Base-by-base conservation (phyloP, 1,284 basidiomycete genomes). In the Trichosporon ovoides region DNA sequence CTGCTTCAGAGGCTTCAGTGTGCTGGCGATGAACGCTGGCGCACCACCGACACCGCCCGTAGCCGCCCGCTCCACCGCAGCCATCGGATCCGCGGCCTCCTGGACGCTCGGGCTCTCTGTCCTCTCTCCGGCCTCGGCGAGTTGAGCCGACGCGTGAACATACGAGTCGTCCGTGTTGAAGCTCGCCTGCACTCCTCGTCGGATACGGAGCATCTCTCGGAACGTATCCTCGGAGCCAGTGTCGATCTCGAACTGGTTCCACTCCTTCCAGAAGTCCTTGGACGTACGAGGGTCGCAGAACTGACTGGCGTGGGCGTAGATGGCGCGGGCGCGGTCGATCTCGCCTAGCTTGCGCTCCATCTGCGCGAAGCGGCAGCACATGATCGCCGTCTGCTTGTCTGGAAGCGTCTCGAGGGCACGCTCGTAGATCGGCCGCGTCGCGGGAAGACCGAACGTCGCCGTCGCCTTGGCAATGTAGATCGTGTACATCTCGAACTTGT, bases 211-310 rank as follows among this genome's bases (percentile, higher is more conserved):
- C 91, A 98, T 97, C 80, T 98, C 95, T 67, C 94, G 83, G 86
- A 98, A 98, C 0, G 95, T 98, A 72, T 98, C 95, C 76, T 98
- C 96, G 1, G 91, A 94, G 0, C 95, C 95, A 1, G 91, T 93
- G 77, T 97, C 93, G 76, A 98, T 76, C 79, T 98, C 95, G 79
- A 98, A 98, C 53, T 81, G 81, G 77, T 98, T 95, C 95, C 95
- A 98, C 75, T 94, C 91, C 51, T 83, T 79, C 95, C 96, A 98
- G 81, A 98, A 98, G 62, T 87, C 87, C 52, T 89, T 84, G 69
- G 89, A 83, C 62, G 88, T 84, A 35, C 95, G 84, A 18, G 95
- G 94, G 74, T 98, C 96, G 78, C 94, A 98, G 83, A 98, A 98
- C 73, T 98, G 96, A 31, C 89, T 91, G 0, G 94, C 94, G 73